Evolutionary conservation across 352 stramenopile genomes (phyloP).

Genomic region (Phytophthora pisi): DNA sequence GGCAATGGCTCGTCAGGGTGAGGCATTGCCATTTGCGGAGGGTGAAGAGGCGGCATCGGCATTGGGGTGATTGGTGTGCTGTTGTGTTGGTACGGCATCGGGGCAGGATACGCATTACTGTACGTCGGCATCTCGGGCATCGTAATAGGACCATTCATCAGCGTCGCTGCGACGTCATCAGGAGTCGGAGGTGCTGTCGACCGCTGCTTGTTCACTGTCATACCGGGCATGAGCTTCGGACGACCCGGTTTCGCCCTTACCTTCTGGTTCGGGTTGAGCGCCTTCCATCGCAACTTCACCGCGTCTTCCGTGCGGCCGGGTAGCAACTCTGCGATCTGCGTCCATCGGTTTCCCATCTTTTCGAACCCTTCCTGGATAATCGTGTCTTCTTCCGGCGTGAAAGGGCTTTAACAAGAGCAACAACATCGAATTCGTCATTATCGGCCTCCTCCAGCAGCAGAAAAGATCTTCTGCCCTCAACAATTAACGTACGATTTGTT

Average conservation of each 20-base stretch:
- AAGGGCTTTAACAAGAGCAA: constrained; percentile 46
- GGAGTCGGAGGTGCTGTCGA: constrained; percentile 52
- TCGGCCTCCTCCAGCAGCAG: not conserved
- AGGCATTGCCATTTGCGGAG: constrained; percentile 30
- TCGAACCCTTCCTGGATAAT: constrained; percentile 92
- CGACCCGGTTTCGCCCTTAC: constrained; percentile 63
- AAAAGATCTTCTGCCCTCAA: not conserved
- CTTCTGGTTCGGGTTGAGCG: constrained; percentile 67
- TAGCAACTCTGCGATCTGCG: constrained; percentile 90
- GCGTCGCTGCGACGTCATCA: constrained; percentile 56
- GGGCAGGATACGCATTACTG: constrained; percentile 20
- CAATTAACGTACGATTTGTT: constrained; percentile 67
- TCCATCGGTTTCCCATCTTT: constrained; percentile 95
- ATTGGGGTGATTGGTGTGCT: constrained; percentile 26
- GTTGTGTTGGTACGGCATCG: constrained; percentile 27
- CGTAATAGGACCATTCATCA: constrained; percentile 44
- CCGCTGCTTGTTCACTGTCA: constrained; percentile 53
- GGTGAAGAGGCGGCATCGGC: constrained; percentile 30
- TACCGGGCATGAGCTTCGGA: constrained; percentile 61
- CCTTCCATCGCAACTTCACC: constrained; percentile 87
- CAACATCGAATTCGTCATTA: constrained; percentile 5
- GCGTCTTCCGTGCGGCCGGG: constrained; percentile 88
- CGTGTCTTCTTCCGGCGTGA: constrained; percentile 93
- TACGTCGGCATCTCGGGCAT: constrained; percentile 33
- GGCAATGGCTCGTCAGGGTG: constrained; percentile 20